These are phyloP conservation scores for Talaromyces liani DNA, from an alignment of 495 filamentous ascomycete species.

Conservation along the genomic window DNA sequence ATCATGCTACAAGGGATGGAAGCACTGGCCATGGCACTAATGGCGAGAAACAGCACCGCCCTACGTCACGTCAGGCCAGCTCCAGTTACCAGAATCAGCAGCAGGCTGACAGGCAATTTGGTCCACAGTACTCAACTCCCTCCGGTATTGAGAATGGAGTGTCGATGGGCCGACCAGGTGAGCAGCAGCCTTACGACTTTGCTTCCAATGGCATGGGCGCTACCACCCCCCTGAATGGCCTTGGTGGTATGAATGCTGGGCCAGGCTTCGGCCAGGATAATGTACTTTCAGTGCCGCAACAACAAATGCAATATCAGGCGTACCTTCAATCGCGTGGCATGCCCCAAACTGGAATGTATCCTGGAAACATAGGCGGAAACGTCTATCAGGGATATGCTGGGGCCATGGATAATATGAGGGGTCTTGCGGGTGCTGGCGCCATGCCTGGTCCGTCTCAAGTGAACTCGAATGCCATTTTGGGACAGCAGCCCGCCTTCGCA, in stretches of 20 bases:
- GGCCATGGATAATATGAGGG: constrained; percentile 36
- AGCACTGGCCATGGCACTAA: constrained; percentile 29
- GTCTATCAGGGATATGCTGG: constrained; percentile 36
- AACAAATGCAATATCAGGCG: constrained; percentile 42
- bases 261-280: constrained; percentile 34
- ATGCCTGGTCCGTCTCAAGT: constrained; percentile 32
- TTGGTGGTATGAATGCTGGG: constrained; percentile 16
- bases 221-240: constrained; percentile 21
- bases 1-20: constrained; percentile 36
- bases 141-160: constrained; percentile 26
- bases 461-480: constrained; percentile 33
- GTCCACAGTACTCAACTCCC: constrained; percentile 26
- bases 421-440: constrained; percentile 24
- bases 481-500: constrained; percentile 37
- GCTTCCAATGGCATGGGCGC: constrained; percentile 25
- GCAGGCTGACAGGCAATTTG: constrained; percentile 41
- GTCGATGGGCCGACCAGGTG: constrained; percentile 23
- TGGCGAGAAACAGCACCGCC: constrained; percentile 40
- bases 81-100: constrained; percentile 33
- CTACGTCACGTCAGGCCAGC: constrained; percentile 39
- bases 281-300: constrained; percentile 28
- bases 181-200: constrained; percentile 31
- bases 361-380: constrained; percentile 21
- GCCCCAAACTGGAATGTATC: constrained; percentile 38
- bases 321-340: constrained; percentile 39